A percentile compares a stretch with the other conserved stretches of the same genome.
Conservation (phyloP, 1,139 yeast genomes). For the Suhomyces ambrosiae region DNA sequence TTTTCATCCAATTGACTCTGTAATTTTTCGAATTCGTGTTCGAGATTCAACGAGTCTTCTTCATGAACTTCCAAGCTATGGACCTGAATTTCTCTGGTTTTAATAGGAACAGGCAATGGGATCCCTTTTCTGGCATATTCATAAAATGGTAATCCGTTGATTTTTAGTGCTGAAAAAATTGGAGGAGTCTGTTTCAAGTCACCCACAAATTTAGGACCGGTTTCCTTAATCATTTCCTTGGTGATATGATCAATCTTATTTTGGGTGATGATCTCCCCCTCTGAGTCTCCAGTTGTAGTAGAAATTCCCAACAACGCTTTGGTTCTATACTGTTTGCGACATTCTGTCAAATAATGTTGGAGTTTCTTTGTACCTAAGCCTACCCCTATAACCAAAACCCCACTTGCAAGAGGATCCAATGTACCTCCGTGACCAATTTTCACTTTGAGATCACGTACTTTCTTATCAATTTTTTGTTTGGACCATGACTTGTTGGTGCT, state of each 20-base stretch:
- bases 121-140: slow-evolving; percentile 91
- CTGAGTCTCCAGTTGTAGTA: slow-evolving; percentile 92
- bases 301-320: slow-evolving; percentile 85
- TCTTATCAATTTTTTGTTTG: slow-evolving; percentile 46
- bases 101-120: slow-evolving; percentile 80
- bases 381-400: slow-evolving; percentile 87
- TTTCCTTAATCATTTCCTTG: slow-evolving; percentile 49
- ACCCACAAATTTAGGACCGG: slow-evolving; percentile 71
- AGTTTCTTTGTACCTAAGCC: slow-evolving; percentile 87
- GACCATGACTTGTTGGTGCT: slow-evolving; percentile 52
- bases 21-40: slow-evolving; percentile 58
- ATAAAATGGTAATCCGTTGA: slow-evolving; percentile 91
- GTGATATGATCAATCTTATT: slow-evolving; percentile 62
- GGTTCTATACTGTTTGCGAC: slow-evolving; percentile 78
- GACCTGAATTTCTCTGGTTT: slow-evolving; percentile 71
- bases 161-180: slow-evolving; percentile 87
- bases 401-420: slow-evolving; percentile 91
- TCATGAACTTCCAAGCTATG: slow-evolving; percentile 54
- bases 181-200: slow-evolving; percentile 90
- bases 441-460: slow-evolving; percentile 56
- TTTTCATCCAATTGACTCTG: slow-evolving; percentile 55
- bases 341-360: slow-evolving; percentile 68
- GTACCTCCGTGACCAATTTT: slow-evolving; percentile 99
- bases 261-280: slow-evolving; percentile 73
- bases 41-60: slow-evolving; percentile 53